Conservation (phyloP, 2,329 filamentous ascomycete genomes). For the Paecilomyces sp. region DNA sequence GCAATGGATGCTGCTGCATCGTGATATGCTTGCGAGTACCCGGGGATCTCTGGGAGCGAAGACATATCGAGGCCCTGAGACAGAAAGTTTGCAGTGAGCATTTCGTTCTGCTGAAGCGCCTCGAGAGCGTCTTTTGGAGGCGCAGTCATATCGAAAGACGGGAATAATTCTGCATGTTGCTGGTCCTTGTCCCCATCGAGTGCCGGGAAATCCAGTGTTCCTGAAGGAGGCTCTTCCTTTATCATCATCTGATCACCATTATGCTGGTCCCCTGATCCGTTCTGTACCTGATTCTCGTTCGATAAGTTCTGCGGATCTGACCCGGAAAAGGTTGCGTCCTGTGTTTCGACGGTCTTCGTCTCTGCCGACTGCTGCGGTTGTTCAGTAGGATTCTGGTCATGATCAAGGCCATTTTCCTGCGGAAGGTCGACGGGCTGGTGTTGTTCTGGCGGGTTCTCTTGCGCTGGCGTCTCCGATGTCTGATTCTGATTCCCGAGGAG, state of each 20-base stretch:
- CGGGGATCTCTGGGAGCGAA: slow-evolving; percentile 20
- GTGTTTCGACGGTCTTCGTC: not conserved
- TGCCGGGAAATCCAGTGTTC: slow-evolving; percentile 18
- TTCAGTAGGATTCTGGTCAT: slow-evolving; percentile 3
- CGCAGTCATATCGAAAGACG: slow-evolving; percentile 25
- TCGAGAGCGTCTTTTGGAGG: slow-evolving; percentile 28
- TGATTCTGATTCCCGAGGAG: slow-evolving; percentile 30
- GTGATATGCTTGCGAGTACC: slow-evolving; percentile 22
- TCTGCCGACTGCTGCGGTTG: not conserved
- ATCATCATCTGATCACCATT: not conserved
- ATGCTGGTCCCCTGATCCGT: not conserved
- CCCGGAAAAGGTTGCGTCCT: not conserved
- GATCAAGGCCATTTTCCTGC: slow-evolving; percentile 4
- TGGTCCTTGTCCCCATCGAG: slow-evolving; percentile 24
- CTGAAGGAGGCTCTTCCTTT: not conserved
- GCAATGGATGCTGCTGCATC: slow-evolving; percentile 28
- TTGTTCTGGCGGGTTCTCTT: slow-evolving; percentile 7
- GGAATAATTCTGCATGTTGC: slow-evolving; percentile 25
- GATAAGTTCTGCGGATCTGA: not conserved
- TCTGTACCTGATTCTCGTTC: not conserved
- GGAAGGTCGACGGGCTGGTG: slow-evolving; percentile 1
- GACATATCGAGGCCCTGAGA: slow-evolving; percentile 28
- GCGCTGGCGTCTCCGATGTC: slow-evolving; percentile 13
- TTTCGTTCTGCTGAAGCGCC: slow-evolving; percentile 32
- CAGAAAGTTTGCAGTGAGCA: slow-evolving; percentile 32